Evolutionary conservation across 257 asterid genomes (phyloP), one percentile per base, ranked within the genome.

Genomic region (Solanum lycopersicoides): DNA sequence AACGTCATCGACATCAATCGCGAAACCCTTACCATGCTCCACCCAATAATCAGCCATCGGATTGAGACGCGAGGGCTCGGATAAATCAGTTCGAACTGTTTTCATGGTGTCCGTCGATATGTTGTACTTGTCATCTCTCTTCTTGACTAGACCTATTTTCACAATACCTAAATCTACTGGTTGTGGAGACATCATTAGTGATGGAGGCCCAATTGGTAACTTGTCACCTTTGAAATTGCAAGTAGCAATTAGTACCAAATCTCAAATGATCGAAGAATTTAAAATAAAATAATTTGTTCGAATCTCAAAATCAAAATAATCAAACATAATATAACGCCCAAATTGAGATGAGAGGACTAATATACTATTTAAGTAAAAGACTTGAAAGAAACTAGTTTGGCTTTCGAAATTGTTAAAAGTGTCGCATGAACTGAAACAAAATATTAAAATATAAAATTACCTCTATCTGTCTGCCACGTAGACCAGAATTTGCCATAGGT

Each of bases 401-500:
- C 3, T 50, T 1, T 50, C 23, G 1, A 50, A 50, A 50, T 41
- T 0, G 3, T 13, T 2, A 59, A 9, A 0, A 20, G n/a, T 21
- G 68, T 2, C 69, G 9, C 28, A 21, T 60, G 2, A 60, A 60
- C 12, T 9, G 68, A 1, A 3, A 59, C 25, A 2, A 35, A 1
- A 28, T 28, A 1, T 28, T 28, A 28, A 28, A 28, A 1, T 28
- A 28, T 28, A 28, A 28, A 28, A 2, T 35, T 34, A 73, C 84
- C 84, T 88, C 98, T 87, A 37, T 96, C 99, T 23, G 90, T 92
- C 85, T 96, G 99, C 99, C 98, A 96, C 3, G 99, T 95, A 91
- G 98, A 96, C 98, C 98, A 96, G 44, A 95, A 95, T 83, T 96
- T 96, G 87, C 99, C 98, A 76, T 93, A 95, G 25, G 92, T 93